These are phyloP conservation scores for Herpotrichia juniperi DNA, from an alignment of 2,329 filamentous ascomycete genomes.

Conservation along the genomic window DNA sequence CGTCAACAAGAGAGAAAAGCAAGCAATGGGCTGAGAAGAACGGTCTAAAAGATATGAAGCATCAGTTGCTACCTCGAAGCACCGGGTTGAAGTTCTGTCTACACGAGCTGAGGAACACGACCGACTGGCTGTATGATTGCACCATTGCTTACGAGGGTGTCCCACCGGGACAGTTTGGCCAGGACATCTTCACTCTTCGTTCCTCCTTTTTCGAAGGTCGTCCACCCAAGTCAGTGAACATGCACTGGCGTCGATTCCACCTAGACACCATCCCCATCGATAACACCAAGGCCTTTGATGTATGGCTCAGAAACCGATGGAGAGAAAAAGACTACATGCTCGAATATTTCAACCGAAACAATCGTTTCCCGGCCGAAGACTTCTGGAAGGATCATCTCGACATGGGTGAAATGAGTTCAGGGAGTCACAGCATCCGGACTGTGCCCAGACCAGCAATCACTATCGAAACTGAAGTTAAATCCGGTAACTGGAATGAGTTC, in stretches of 20 bases:
- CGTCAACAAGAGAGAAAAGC: conserved; percentile 73
- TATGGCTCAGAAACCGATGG: conserved; percentile 87
- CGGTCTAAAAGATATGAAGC: conserved; percentile 73
- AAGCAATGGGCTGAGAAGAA: conserved; percentile 78
- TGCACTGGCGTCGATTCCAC: conserved; percentile 90
- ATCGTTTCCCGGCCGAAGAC: conserved; percentile 77
- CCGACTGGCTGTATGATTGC: conserved; percentile 89
- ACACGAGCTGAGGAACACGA: conserved; percentile 72
- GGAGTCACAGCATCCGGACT: conserved; percentile 41
- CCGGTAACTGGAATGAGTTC: conserved; percentile 58
- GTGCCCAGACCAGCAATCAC: conserved; percentile 46
- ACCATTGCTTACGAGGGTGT: conserved; percentile 95
- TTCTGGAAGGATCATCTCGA: conserved; percentile 50
- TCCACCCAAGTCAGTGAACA: conserved; percentile 92
- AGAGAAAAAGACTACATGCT: conserved; percentile 89
- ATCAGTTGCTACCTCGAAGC: conserved; percentile 78
- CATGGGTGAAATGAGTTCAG: conserved; percentile 39
- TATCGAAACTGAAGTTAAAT: conserved; percentile 57
- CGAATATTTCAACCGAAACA: conserved; percentile 76
- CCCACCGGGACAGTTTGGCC: conserved; percentile 75
- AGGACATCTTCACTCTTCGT: conserved; percentile 84
- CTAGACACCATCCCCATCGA: conserved; percentile 81
- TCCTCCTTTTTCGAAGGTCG: conserved; percentile 89
- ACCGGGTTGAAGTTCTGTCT: conserved; percentile 82
- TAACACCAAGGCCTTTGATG: conserved; percentile 74